Evolutionary conservation across 805 yeast genomes (phyloP).

Genomic region (Myxozyma neotropica): DNA sequence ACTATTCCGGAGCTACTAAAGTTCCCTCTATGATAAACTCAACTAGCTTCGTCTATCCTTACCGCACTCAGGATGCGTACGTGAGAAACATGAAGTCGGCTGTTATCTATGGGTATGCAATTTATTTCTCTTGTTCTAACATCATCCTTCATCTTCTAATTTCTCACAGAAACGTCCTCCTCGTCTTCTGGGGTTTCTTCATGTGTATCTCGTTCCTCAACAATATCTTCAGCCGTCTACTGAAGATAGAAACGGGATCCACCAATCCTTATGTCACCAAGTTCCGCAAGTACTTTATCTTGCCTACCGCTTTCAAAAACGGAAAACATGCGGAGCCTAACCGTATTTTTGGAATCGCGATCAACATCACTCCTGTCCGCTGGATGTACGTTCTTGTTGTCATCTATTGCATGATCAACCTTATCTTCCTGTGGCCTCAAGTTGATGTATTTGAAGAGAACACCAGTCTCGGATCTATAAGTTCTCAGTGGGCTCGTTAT

Average conservation of each 20-base stretch:
- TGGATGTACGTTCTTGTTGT: slow-evolving; percentile 37
- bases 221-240: neutral
- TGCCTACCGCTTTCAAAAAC: slow-evolving; percentile 40
- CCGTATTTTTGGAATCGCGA: slow-evolving; percentile 21
- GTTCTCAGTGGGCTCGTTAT: slow-evolving; percentile 11
- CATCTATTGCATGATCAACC: slow-evolving; percentile 3
- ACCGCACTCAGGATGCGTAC: neutral
- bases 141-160: too few relatives aligned
- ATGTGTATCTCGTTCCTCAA: slow-evolving; percentile 6
- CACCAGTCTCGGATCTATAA: neutral
- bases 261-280: slow-evolving; percentile 2
- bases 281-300: slow-evolving; percentile 22
- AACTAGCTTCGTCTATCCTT: neutral
- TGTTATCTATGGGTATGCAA: slow-evolving; percentile 18
- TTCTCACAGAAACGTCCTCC: slow-evolving; percentile 12
- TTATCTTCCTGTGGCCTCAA: slow-evolving; percentile 18
- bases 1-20: neutral
- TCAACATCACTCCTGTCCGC: slow-evolving; percentile 46
- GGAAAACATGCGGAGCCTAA: slow-evolving; percentile 37
- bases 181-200: slow-evolving; percentile 21
- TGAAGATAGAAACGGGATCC: neutral
- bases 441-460: neutral
- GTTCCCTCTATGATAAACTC: slow-evolving; percentile 11
- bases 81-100: slow-evolving; percentile 1
- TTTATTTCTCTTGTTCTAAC: too few relatives aligned